Evolutionary conservation across 306 rosid genomes (phyloP), one percentile per base, ranked within the genome.

Genomic region (Glycine tomentella): DNA sequence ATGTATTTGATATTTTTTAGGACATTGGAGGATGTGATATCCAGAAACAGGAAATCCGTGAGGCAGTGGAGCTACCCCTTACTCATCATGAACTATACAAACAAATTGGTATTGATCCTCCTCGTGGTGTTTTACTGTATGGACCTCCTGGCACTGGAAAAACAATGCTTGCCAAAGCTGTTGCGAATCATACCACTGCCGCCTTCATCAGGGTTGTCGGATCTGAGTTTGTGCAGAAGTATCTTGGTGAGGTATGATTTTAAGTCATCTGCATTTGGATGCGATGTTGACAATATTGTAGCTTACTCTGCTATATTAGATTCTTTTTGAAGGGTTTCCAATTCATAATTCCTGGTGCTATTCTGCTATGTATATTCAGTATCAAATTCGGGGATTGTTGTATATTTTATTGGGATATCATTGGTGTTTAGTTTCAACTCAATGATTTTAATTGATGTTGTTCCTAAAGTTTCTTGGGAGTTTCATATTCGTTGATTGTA

Each of bases 181-280:
- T 96, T 88, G 99, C 99, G 53, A 89, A 96, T 86, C 92, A 87
- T 80, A 96, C 99, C n/a, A 96, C 99, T 52, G 99, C 99, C 0
- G 99, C 99, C 84, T 96, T 96, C 86, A 96, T 96, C 55, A 89
- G 99, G 90, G 99, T 96, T 83, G 99, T 96, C 68, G 99, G 99
- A 42, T 96, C 99, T 17, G 99, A 96, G 84, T 96, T 96, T 83
- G 99, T 96, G 83, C 99, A 96, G 86, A 96, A 96, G 90, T 96
- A 96, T 82, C 90, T 96, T 87, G 99, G 99, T 0, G 99, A 96
- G 98, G 99, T 96, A 90, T 77, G 94, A 14, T 75, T 55, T n/a
- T 17, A 15, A 6, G 57, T 63, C 48, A 78, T 55, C 61, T 75
- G 44, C 70, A 38, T 40, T 48, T 61, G 72, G 76, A 50, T 61